Evolutionary conservation across 2,329 filamentous ascomycete genomes (phyloP).

Genomic region (Dactylella cylindrospora): DNA sequence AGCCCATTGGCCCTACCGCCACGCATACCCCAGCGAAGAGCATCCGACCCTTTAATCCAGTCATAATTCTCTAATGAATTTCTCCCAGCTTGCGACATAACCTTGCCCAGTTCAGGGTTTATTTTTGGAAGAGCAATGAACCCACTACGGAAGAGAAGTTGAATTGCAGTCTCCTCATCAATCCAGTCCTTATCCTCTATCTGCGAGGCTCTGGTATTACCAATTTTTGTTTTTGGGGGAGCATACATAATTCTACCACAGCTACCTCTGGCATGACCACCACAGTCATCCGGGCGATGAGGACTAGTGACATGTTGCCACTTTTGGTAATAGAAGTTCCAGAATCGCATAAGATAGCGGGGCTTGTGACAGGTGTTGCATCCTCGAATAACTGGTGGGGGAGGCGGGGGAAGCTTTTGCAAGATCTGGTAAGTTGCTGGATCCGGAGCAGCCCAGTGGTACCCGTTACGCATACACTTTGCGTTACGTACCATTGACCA

Average conservation of each 20-base stretch:
- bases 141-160: conserved; percentile 22
- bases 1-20: conserved; percentile 28
- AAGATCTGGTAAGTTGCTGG: conserved; percentile 10
- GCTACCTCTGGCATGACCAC: conserved; percentile 2
- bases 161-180: conserved; percentile 26
- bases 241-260: conserved; percentile 34
- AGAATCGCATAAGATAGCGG: conserved; percentile 34
- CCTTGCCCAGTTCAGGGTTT: conserved; percentile 4
- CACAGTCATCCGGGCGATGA: conserved; percentile 26
- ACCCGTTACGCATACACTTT: conserved; percentile 19
- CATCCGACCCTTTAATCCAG: neutral
- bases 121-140: conserved; percentile 20
- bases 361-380: conserved; percentile 29
- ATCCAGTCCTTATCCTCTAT: conserved; percentile 37
- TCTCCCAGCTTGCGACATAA: neutral
- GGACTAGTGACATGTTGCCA: conserved; percentile 35
- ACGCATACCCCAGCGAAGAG: conserved; percentile 13
- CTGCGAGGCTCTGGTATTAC: neutral
- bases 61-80: neutral
- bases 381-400: conserved; percentile 26
- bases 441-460: conserved; percentile 14
- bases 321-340: conserved; percentile 32
- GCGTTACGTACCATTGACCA: conserved; percentile 33
- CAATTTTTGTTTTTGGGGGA: conserved; percentile 10
- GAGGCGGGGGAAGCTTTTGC: conserved; percentile 12